Evolutionary conservation across 2,329 filamentous ascomycete genomes (phyloP), one percentile per base, ranked within the genome.

Genomic region (Boeremia lycopersici): DNA sequence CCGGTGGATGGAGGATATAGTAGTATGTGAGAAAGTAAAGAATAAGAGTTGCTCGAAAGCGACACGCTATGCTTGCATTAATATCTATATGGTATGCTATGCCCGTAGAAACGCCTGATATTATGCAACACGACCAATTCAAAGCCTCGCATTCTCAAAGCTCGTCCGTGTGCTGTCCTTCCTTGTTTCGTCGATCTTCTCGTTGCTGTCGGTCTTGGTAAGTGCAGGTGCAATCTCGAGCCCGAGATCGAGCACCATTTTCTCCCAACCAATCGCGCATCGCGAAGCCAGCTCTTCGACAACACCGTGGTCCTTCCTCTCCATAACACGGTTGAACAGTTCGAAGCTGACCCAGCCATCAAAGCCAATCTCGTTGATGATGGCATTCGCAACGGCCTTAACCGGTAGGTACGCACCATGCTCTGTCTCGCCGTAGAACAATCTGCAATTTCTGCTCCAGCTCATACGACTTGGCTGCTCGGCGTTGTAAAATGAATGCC

Each of bases 361-460:
- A 61, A 84, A 91, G 0, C 86, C 86, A 0, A 90, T 77, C 0
- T 83, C 83, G 9, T 86, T 80, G 17, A 90, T 79, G 43, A 91
- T 82, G 0, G 85, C 82, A 34, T 80, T 73, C 0, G 86, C 78
- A 17, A 92, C 82, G 29, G 86, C 79, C 49, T 79, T 76, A 6
- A 88, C 80, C 0, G 89, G 89, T 1, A 93, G 75, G 66, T 91
- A 91, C 0, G 83, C 89, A 0, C 87, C 87, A 2, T 79, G 74
- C 2, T 85, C 75, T 68, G 81, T 74, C 69, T 88, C 77, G 62
- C 89, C 86, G 57, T 88, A 85, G 67, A 89, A 91, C 3, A 89
- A 72, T 15, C 90, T 79, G 59, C 87, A 89, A 69, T 92, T 92
- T 15, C 90, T 77, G 33, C 84, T 90, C 90, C 90, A 93, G 66